Conservation (phyloP, 2,329 filamentous ascomycete genomes). For the Bipolaris zeicola region DNA sequence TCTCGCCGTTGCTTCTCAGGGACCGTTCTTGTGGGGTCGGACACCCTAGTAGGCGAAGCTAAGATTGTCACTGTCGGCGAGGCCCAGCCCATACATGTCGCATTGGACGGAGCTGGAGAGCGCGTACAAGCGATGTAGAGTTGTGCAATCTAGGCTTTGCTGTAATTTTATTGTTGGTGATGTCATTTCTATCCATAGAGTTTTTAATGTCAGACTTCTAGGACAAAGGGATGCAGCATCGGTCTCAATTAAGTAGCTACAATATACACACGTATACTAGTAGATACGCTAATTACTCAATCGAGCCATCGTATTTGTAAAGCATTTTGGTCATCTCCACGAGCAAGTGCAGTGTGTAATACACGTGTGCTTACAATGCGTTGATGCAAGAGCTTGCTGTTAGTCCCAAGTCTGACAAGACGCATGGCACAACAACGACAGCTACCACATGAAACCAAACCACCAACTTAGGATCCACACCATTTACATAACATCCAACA, state of each 20-base stretch:
- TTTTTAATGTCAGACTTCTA: not conserved
- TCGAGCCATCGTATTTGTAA: not conserved
- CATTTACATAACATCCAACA: no score
- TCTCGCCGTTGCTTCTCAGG: slow-evolving; percentile 17
- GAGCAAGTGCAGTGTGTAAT: not conserved
- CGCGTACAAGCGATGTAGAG: not conserved
- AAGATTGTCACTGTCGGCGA: slow-evolving; percentile 11
- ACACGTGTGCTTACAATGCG: not conserved
- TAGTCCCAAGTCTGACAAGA: not conserved
- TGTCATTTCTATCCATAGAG: not conserved
- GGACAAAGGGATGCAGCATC: not conserved
- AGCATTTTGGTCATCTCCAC: no score
- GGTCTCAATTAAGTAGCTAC: not conserved
- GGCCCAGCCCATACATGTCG: not conserved
- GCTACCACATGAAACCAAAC: not conserved
- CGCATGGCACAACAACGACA: not conserved
- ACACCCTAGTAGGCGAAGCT: slow-evolving; percentile 21
- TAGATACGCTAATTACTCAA: not conserved
- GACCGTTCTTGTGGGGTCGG: slow-evolving; percentile 19
- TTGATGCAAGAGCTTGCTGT: not conserved
- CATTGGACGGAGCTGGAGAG: not conserved
- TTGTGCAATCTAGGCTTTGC: not conserved
- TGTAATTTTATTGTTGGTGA: not conserved
- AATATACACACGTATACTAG: no score
- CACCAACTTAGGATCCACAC: no score